Evolutionary conservation across 2,329 filamentous ascomycete genomes (phyloP).

Genomic region (Aspergillus sojae): DNA sequence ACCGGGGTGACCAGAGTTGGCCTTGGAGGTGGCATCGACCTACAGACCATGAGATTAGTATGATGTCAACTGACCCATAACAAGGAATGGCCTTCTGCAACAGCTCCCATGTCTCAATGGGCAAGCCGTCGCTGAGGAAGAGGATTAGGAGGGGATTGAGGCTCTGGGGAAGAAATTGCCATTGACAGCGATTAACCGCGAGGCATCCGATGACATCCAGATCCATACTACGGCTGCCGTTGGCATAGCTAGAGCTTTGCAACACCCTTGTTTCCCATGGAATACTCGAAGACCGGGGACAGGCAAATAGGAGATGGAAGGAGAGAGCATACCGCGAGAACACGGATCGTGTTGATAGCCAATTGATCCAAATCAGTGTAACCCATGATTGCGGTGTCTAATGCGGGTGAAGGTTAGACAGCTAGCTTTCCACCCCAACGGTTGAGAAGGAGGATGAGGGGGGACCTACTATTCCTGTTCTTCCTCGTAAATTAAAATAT

Average conservation of each 20-base stretch:
- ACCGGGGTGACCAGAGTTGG: constrained; percentile 98
- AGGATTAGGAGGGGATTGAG: neutral
- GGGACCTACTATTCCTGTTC: neutral
- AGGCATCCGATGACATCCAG: neutral
- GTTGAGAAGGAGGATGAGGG: neutral
- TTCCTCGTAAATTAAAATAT: constrained; percentile 2
- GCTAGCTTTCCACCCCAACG: constrained; percentile 11
- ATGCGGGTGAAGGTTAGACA: constrained; percentile 16
- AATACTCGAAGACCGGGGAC: neutral
- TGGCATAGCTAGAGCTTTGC: neutral
- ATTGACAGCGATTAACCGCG: neutral
- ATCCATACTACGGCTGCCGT: neutral
- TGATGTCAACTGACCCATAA: neutral
- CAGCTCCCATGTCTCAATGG: neutral
- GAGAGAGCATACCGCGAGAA: constrained; percentile 77
- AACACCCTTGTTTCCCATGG: neutral
- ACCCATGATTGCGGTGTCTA: constrained; percentile 67
- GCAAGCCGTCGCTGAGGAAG: rapidly evolving
- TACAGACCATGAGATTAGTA: constrained; percentile 44
- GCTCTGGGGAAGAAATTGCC: neutral
- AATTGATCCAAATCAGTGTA: constrained; percentile 85
- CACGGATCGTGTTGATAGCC: constrained; percentile 97
- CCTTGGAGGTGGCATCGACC: constrained; percentile 95
- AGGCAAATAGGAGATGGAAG: constrained; percentile 11
- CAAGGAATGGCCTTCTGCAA: neutral